phyloP scores from a whole-genome alignment of 208 protist genomes.

The Strigomonas galati region DNA sequence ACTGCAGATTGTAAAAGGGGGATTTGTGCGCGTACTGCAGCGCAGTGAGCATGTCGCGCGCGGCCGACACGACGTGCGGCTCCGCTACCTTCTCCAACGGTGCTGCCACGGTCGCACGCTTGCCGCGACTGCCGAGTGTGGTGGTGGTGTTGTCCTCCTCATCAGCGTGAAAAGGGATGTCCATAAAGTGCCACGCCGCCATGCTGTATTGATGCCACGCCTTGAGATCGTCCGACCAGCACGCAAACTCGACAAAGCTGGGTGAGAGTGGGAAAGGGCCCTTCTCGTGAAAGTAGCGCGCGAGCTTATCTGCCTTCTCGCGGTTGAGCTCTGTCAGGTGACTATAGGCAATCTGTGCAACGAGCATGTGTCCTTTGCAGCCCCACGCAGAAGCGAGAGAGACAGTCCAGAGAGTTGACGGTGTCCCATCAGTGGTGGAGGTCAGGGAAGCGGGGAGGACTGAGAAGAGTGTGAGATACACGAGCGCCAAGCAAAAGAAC shows the following conservation, averaged over 20 bases:
- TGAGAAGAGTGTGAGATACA: too few species aligned
- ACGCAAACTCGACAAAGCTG: conserved; percentile 66
- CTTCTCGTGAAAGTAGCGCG: conserved; percentile 29
- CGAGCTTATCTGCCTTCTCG: conserved; percentile 28
- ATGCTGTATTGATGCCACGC: conserved; percentile 54
- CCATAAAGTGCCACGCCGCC: conserved; percentile 74
- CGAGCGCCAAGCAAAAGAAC: conserved; percentile 19
- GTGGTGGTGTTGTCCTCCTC: not conserved
- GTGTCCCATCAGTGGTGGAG: too few species aligned
- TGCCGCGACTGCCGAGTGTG: not conserved
- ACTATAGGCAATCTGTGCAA: conserved; percentile 72
- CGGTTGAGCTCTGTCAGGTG: conserved; percentile 34
- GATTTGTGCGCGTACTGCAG: conserved; percentile 15
- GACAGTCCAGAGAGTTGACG: too few species aligned
- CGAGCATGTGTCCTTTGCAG: conserved; percentile 81
- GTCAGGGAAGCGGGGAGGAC: too few species aligned
- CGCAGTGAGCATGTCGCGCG: conserved; percentile 21
- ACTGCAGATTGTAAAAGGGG: conserved; percentile 50
- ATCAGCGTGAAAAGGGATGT: conserved; percentile 25
- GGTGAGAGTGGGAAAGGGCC: conserved; percentile 60
- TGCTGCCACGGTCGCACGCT: not conserved
- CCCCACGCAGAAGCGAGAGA: conserved; percentile 47
- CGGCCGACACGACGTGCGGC: conserved; percentile 30
- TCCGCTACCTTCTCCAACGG: not conserved
- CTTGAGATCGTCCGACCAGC: conserved; percentile 85